Base-by-base conservation (phyloP, 352 stramenopile species). In the Phytophthora citrophthora region DNA sequence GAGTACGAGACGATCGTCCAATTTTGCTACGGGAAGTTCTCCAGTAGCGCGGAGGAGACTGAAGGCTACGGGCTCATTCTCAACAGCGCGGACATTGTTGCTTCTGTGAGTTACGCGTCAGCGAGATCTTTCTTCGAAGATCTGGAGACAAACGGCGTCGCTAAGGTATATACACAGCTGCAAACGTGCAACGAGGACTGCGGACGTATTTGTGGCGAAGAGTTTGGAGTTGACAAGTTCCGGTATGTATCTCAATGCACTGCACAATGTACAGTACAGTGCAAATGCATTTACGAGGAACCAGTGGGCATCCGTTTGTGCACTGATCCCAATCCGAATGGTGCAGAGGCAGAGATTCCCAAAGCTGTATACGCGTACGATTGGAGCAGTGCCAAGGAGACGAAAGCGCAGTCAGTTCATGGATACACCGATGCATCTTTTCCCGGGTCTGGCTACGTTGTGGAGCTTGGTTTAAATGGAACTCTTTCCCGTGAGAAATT, bases 211-310 rank as follows among this genome's bases (percentile, higher is more conserved):
- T 89, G 81, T 38, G 76, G 77, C 3, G 73, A 78, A 15, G 41
- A 69, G 7, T 93, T 87, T 56, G 79, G 81, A 13, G 73, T 90
- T 0, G 81, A 90, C 24, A 73, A 76, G 4, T 83, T 76, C 36
- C 79, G 76, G 16, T 93, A 90, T 50, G 52, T 59, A 0, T 59
- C 45, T 0, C 56, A 77, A n/a, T 93, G 83, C 38, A 61, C 53
- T 7, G 39, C 61, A 1, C 51, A 80, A 26, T 92, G 83, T 45
- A 54, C 68, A 4, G 53, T 83, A 24, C 81, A 88, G 23, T 93
- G 83, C 58, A 89, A 79, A 26, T 93, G 83, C 40, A 71, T 93
- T 53, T 93, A 90, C 44, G 79, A 90, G 29, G 68, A 88, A 38
- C 72, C 77, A 2, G 68, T 56, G 23, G 81, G 74, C 0, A 86